These are phyloP conservation scores for Syzygium malaccense DNA, from an alignment of 441 rosid genomes.

Conservation along the genomic window DNA sequence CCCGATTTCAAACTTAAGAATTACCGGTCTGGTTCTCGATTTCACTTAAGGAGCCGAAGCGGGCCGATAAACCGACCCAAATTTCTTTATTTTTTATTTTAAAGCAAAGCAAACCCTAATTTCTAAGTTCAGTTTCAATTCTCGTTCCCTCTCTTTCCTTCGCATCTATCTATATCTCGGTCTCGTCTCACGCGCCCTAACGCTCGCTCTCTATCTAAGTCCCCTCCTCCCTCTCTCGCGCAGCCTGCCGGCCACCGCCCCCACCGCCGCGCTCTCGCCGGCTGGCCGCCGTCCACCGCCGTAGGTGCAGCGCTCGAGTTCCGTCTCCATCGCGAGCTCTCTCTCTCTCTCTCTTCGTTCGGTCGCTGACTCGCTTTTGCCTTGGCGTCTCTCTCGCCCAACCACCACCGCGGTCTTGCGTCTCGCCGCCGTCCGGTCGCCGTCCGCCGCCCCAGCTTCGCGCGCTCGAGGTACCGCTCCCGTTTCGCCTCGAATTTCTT, in stretches of 20 bases:
- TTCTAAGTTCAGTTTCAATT: not conserved
- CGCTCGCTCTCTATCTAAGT: not conserved
- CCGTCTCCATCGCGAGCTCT: not conserved
- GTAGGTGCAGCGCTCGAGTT: not conserved
- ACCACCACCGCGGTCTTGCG: too few species aligned
- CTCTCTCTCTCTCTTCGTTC: not conserved
- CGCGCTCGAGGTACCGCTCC: not conserved
- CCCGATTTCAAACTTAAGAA: not conserved
- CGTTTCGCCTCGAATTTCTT: not conserved
- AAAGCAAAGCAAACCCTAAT: not conserved
- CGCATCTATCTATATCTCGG: not conserved
- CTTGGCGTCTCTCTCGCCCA: not conserved
- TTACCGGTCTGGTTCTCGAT: not conserved
- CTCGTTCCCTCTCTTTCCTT: rapidly evolving
- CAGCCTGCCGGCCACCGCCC: not conserved
- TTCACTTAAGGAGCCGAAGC: not conserved
- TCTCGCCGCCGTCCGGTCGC: too few species aligned
- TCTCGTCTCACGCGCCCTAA: not conserved
- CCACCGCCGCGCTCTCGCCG: not conserved
- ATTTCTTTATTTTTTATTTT: not conserved
- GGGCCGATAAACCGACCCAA: not conserved
- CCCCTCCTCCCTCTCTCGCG: not conserved
- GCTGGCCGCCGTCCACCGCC: not conserved
- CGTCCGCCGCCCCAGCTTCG: too few species aligned
- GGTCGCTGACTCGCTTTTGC: not conserved